Base-by-base conservation (phyloP, 2,329 filamentous ascomycete genomes). In the Microsporum audouinii region DNA sequence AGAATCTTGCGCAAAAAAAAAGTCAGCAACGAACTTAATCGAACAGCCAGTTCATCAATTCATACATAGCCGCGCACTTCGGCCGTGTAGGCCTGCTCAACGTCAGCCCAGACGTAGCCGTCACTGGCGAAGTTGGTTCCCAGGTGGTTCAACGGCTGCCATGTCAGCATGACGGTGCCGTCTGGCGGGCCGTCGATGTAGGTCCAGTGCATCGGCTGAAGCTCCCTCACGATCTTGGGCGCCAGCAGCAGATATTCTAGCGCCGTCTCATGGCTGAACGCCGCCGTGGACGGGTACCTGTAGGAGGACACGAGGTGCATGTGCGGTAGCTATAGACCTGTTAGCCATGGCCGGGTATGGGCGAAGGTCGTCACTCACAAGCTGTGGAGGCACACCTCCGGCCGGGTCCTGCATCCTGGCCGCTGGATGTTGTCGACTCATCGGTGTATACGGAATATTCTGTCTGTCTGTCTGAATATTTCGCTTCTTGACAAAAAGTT, bases 151-250 rank as follows among this genome's bases (percentile, higher is more conserved):
- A 88, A 79, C 1, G 92, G 88, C 72, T 96, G 91, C 92, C 92
- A 97, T 59, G 88, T 88, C 65, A 97, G 80, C 71, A 94, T 83
- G 51, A 96, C 82, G 6, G 86, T 87, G 61, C 91, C 91, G 74
- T 95, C 89, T 59, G 81, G 81, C 8, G 92, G 92, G 59, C 85
- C 83, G 68, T 94, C 85, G 61, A 97, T 83, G 73, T 92, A 96
- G 53, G 88, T 91, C 92, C 92, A 99, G 75, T 87, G 89, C 81
- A 99, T 91, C 2, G 92, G 84, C 57, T 91, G 87, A 65, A 86
- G 80, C 70, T 95, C 88, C 73, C 89, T 88, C 67, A 91, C 88
- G 64, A 96, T 88, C 70, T 89, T 87, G 6, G 91, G 89, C 43
- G 91, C 91, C 69, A 86, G 84, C 70, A 91, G 80, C 63, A 97